Base-by-base conservation (phyloP, 331 rosid species). In the Arachis monticola region DNA sequence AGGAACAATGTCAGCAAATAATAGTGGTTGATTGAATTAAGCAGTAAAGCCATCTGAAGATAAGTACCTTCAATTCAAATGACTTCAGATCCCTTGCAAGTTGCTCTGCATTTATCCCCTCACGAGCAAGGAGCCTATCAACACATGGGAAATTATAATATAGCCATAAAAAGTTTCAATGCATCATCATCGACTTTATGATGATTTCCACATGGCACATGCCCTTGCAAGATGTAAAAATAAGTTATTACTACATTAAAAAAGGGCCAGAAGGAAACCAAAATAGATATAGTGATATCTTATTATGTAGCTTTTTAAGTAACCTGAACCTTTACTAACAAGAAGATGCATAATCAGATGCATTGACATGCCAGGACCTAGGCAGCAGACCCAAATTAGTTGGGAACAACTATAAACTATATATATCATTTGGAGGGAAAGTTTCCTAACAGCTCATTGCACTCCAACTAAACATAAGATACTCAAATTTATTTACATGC, bases 21-120 rank as follows among this genome's bases (percentile, higher is more conserved):
- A 17, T 17, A 53, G 42, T 32, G 11, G 46, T 7, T 35, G 40
- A 35, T 5, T 64, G 58, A 68, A 10, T 64, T 48, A 50, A 70
- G 61, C 31, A 76, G 46, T 11, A 8, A 4, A 47, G 61, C 22
- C 64, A 42, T 60, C 50, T 59, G 64, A 41, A 57, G 47, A 73
- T 59, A 13, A 60, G 41, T 67, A 92, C 99, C 90, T 95, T 92
- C 85, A 95, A 74, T 77, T 95, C 99, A 87, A 95, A 95, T 80
- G 99, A 95, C 90, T 92, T 95, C 69, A 95, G 83, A 81, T 95
- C 99, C 58, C 99, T 89, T 45, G 99, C 96, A 81, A 95, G 99
- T 86, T 95, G 99, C 85, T 95, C 99, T 2, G 99, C 99, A 76
- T 95, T 90, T 85, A 95, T 88, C 72, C 99, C 99, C 85, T 95